Evolutionary conservation across 768 basidiomycete genomes (phyloP).

Genomic region (Mycena kentingensis): DNA sequence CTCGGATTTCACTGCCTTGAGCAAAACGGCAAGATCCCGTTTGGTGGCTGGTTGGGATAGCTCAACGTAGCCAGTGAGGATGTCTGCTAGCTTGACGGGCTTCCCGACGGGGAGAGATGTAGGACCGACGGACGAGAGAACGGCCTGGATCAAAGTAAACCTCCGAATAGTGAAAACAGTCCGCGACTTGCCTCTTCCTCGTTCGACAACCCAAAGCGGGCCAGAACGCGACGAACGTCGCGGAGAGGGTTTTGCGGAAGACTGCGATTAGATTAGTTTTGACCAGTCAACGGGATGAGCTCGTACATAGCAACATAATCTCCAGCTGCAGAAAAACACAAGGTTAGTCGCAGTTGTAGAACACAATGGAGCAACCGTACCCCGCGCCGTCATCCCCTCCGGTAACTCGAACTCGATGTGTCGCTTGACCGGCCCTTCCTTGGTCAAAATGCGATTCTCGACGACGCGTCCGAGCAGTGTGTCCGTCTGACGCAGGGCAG

Average conservation of each 20-base stretch:
- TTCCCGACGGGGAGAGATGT: constrained; percentile 43
- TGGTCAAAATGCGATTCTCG: constrained; percentile 42
- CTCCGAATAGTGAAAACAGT: neutral
- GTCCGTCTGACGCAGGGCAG: constrained; percentile 39
- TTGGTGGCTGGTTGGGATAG: constrained; percentile 49
- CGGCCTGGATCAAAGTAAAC: constrained; percentile 27
- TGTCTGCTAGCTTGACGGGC: constrained; percentile 37
- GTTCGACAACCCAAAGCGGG: constrained; percentile 38
- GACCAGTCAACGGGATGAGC: neutral
- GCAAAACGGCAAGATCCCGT: constrained; percentile 39
- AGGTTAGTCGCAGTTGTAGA: neutral
- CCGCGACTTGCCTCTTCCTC: constrained; percentile 38
- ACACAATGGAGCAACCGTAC: neutral
- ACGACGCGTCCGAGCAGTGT: constrained; percentile 41
- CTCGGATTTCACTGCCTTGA: constrained; percentile 27
- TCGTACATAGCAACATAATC: constrained; percentile 50
- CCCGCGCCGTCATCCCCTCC: constrained; percentile 36
- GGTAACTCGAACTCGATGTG: constrained; percentile 48
- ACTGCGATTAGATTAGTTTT: constrained; percentile 20
- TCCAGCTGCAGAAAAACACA: constrained; percentile 32
- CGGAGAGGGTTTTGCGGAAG: constrained; percentile 43
- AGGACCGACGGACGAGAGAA: constrained; percentile 38
- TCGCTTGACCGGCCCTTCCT: constrained; percentile 40
- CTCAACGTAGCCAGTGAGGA: constrained; percentile 49
- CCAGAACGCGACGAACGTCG: constrained; percentile 41